Conservation (phyloP, 2,329 filamentous ascomycete genomes). For the Pestalotiopsis sp. region DNA sequence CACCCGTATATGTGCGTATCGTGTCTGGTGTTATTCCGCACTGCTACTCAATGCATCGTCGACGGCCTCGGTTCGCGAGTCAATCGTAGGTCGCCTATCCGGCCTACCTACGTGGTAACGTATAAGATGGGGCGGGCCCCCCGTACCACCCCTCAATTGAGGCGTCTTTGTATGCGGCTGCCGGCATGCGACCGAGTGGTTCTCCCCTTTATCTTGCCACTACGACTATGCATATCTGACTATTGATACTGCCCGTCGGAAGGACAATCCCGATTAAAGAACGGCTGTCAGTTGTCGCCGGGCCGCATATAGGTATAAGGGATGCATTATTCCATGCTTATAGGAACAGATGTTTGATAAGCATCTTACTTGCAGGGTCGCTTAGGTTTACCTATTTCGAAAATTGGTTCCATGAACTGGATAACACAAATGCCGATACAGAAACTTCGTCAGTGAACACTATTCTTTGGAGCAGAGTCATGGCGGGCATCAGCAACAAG, state of each 20-base stretch:
- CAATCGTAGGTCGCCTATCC: neutral
- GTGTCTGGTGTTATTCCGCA: neutral
- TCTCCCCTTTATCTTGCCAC: neutral
- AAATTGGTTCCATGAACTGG: no score
- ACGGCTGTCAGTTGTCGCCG: neutral
- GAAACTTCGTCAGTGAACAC: no score
- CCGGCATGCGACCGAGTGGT: neutral
- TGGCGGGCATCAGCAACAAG: neutral
- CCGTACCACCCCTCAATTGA: neutral
- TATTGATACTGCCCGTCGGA: neutral
- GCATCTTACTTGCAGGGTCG: neutral
- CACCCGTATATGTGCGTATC: neutral
- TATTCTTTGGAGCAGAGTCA: neutral
- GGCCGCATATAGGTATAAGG: neutral
- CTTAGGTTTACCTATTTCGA: no score
- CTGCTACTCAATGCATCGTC: neutral
- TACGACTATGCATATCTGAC: neutral
- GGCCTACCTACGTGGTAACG: neutral
- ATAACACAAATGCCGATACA: no score
- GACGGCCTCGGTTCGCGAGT: constrained; percentile 3
- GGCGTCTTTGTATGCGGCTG: neutral
- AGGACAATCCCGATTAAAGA: neutral
- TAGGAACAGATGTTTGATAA: neutral
- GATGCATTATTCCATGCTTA: neutral
- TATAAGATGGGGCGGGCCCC: neutral